phyloP scores from a whole-genome alignment of 1,139 yeast genomes.

The Lodderomyces metapsilosis region DNA sequence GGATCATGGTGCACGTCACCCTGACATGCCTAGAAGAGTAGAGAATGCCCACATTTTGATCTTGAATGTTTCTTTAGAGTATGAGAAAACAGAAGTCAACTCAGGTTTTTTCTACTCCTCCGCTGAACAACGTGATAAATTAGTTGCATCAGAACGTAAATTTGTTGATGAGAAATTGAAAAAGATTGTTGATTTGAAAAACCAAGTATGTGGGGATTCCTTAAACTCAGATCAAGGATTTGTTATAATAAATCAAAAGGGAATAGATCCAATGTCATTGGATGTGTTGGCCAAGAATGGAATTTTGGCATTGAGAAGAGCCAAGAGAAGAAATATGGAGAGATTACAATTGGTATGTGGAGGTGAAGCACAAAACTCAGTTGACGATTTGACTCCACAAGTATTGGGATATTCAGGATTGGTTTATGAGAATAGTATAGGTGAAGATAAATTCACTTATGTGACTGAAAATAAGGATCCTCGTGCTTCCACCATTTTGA shows the following conservation, averaged over 20 bases:
- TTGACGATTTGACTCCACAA: slow-evolving; percentile 84
- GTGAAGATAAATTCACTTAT: slow-evolving; percentile 97
- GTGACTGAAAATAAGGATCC: slow-evolving; percentile 92
- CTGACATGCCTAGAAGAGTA: slow-evolving; percentile 94
- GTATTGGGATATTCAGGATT: slow-evolving; percentile 89
- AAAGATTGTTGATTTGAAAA: slow-evolving; percentile 89
- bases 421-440: slow-evolving; percentile 89
- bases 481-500: slow-evolving; percentile 84
- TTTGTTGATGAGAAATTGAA: slow-evolving; percentile 93
- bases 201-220: slow-evolving; percentile 70
- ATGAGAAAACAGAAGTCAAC: slow-evolving; percentile 97
- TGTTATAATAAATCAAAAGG: slow-evolving; percentile 96
- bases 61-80: slow-evolving; percentile 90
- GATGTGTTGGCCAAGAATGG: slow-evolving; percentile 92
- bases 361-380: slow-evolving; percentile 97
- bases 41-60: slow-evolving; percentile 83
- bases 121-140: slow-evolving; percentile 94
- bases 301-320: slow-evolving; percentile 92
- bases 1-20: slow-evolving; percentile 99
- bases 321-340: slow-evolving; percentile 99
- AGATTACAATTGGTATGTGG: slow-evolving; percentile 94
- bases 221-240: slow-evolving; percentile 73
- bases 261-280: slow-evolving; percentile 97
- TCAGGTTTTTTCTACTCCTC: slow-evolving; percentile 92
- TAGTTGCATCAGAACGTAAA: slow-evolving; percentile 89